phyloP scores from a whole-genome alignment of 1,139 yeast species.

The Magnusiomyces clavatus region DNA sequence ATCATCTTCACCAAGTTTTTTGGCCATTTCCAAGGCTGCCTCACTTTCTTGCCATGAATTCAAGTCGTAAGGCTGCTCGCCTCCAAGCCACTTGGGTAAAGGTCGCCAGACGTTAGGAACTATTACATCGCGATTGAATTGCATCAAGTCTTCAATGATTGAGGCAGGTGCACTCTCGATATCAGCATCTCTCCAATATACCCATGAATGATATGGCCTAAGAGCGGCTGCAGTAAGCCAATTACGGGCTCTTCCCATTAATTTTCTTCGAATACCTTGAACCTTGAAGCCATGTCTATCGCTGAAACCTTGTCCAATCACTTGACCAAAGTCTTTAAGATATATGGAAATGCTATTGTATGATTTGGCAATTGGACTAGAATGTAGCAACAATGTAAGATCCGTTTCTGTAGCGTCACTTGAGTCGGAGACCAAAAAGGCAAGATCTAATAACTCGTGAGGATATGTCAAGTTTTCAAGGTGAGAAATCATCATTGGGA shows the following conservation, averaged over 20 bases:
- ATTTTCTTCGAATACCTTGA: slow-evolving; percentile 62
- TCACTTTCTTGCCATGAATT: slow-evolving; percentile 90
- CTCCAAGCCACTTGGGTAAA: slow-evolving; percentile 79
- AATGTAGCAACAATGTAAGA: slow-evolving; percentile 64
- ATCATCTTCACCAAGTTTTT: slow-evolving; percentile 69
- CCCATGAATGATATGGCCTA: slow-evolving; percentile 65
- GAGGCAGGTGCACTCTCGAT: slow-evolving; percentile 56
- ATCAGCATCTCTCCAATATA: slow-evolving; percentile 71
- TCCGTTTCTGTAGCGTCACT: slow-evolving; percentile 55
- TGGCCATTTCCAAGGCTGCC: slow-evolving; percentile 73
- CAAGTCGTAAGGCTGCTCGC: slow-evolving; percentile 84
- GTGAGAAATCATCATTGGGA: slow-evolving; percentile 57
- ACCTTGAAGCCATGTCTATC: slow-evolving; percentile 68
- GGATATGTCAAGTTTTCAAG: slow-evolving; percentile 56
- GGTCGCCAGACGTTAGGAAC: slow-evolving; percentile 95
- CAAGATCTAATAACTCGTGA: slow-evolving; percentile 53
- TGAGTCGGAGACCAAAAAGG: slow-evolving; percentile 58
- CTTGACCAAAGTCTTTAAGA: slow-evolving; percentile 63
- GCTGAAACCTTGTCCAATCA: slow-evolving; percentile 73
- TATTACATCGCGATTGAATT: slow-evolving; percentile 54
- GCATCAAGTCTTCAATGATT: slow-evolving; percentile 59
- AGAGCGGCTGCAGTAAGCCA: slow-evolving; percentile 57
- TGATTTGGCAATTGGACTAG: slow-evolving; percentile 39
- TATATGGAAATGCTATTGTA: slow-evolving; percentile 63
- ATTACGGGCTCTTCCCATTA: slow-evolving; percentile 68